Base-by-base conservation (phyloP, 208 protist genomes). In the Acanthamoeba healyi region DNA sequence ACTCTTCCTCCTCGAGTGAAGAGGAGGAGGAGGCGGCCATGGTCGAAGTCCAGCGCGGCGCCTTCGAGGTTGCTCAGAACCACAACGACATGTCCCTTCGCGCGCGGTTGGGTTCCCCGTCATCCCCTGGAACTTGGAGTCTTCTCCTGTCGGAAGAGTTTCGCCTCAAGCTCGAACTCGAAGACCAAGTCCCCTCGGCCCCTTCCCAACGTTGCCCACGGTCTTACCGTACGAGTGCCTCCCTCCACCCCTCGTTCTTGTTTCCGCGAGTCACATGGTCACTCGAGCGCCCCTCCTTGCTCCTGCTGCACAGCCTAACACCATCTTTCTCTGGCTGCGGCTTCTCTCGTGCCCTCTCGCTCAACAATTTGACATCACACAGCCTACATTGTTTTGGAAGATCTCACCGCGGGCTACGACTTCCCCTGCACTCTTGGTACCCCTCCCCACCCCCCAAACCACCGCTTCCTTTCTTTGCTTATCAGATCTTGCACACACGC, bases 381-480 rank as follows among this genome's bases (percentile, higher is more conserved):
- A 89, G 84, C 84, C 42, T 91, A 91, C 40, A 91, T 91, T 54
- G 84, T 91, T 22, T 44, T 91, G 84, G 84, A 91, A 44, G 84
- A 91, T 26, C 84, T 91, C 38, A 91, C 84, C 58, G 84, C 84
- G 1, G 84, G 84, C 58, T 91, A 70, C 29, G 32, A 51, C 29
- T 72, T 74, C n/a, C 84, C 84, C 24, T 91, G 84, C 58, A 91
- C 84, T 42, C 84, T 91, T 26, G 84, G 84, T 91, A 46, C 74
- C 44, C 44, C 44, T 12, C 44, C 44, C 44, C 12, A 4, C 44
- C 44, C 44, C 44, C 44, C 44, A 49, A 49, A 12, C 44, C 44
- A 15, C 9, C 44, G 44, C 44, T 49, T 49, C 7, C 44, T 49
- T 49, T 4, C 44, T 49, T 49, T 4, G 44, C 44, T 12, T 12